Evolutionary conservation across 1,284 basidiomycete species (phyloP).

Genomic region (Sporisorium graminicola): DNA sequence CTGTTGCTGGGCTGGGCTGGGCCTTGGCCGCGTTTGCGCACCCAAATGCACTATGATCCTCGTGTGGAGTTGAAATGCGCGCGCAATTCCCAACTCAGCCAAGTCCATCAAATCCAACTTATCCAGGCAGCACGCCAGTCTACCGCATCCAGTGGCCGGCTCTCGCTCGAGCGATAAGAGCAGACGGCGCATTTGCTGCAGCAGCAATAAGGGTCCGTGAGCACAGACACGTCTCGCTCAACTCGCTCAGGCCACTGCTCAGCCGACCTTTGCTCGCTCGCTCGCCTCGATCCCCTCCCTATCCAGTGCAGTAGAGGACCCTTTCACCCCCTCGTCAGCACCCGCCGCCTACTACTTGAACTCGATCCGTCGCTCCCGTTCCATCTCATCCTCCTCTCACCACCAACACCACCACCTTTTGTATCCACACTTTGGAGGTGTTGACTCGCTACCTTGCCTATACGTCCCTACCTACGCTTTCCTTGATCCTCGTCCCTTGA

Average conservation of each 20-base stretch:
- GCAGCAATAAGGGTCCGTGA: background rate
- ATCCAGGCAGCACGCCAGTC: constrained; percentile 22
- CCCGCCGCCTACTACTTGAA: constrained; percentile 21
- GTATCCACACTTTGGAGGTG: constrained; percentile 17
- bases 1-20: too few relatives aligned
- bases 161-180: constrained; percentile 1
- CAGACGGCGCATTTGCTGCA: background rate
- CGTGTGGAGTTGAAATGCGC: constrained; percentile 41
- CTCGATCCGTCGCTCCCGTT: constrained; percentile 7
- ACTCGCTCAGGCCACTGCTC: constrained; percentile 28
- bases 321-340: constrained; percentile 19
- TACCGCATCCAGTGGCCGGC: constrained; percentile 16
- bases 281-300: constrained; percentile 1
- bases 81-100: constrained; percentile 26
- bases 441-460: constrained; percentile 11
- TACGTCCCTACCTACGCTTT: constrained; percentile 4
- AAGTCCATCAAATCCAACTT: background rate
- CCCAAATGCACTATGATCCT: constrained; percentile 31
- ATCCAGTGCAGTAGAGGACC: background rate
- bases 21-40: background rate
- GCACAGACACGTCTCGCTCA: background rate
- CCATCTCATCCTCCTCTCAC: constrained; percentile 21
- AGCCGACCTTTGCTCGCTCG: constrained; percentile 21
- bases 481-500: background rate
- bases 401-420: constrained; percentile 16